Conservation (phyloP, 2,329 filamentous ascomycete species). For the Diaporthe longicolla region DNA sequence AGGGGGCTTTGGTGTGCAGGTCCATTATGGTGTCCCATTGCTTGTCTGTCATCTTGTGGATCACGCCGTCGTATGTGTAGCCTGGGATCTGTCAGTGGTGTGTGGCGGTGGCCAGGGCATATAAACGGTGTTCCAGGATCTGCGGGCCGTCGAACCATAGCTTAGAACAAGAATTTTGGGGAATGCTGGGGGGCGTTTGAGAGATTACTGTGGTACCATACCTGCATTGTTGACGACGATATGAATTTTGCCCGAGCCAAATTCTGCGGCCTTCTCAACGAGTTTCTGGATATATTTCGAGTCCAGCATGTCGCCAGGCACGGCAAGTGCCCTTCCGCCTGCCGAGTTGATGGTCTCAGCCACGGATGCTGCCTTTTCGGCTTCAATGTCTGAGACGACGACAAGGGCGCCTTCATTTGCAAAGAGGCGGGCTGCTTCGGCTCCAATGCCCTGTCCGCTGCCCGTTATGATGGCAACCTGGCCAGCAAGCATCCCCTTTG, state of each 20-base stretch:
- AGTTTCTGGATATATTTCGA: slow-evolving; percentile 78
- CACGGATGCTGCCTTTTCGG: slow-evolving; percentile 76
- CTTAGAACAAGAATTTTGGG: neutral
- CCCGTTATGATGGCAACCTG: slow-evolving; percentile 92
- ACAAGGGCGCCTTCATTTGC: slow-evolving; percentile 91
- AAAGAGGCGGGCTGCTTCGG: slow-evolving; percentile 85
- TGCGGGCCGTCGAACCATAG: neutral
- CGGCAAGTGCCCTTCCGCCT: slow-evolving; percentile 78
- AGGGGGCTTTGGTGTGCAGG: slow-evolving; percentile 87
- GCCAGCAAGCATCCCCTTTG: slow-evolving; percentile 81
- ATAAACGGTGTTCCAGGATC: too few species aligned
- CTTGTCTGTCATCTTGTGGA: slow-evolving; percentile 92
- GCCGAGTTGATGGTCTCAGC: slow-evolving; percentile 77
- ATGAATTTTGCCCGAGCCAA: slow-evolving; percentile 89
- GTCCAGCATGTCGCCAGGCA: slow-evolving; percentile 83
- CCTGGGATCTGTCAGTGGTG: slow-evolving; percentile 50
- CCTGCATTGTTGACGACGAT: slow-evolving; percentile 92
- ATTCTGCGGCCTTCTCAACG: slow-evolving; percentile 82
- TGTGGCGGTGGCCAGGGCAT: neutral
- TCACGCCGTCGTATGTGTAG: slow-evolving; percentile 93
- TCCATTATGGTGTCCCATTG: slow-evolving; percentile 92
- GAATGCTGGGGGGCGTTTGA: neutral
- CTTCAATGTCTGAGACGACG: slow-evolving; percentile 86
- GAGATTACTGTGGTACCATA: neutral
- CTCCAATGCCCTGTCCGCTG: slow-evolving; percentile 88